phyloP scores from a whole-genome alignment of 106 monocot species.

The Acorus gramineus region DNA sequence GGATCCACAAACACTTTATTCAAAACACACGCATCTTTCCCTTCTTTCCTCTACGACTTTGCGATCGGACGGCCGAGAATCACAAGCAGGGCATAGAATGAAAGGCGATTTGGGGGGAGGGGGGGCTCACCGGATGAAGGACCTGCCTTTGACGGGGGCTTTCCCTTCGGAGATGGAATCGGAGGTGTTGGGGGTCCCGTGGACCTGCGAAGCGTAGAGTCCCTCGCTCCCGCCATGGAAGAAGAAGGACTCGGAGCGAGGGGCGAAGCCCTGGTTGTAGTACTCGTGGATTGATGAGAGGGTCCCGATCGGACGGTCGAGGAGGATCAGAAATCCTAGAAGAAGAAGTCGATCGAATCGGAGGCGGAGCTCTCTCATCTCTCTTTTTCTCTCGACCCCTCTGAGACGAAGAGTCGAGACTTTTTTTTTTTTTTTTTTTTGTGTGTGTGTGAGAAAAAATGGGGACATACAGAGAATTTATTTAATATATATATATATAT shows the following conservation, averaged over 20 bases:
- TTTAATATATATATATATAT: no score
- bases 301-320: conserved; percentile 5
- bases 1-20: no score
- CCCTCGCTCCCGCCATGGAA: conserved; percentile 99
- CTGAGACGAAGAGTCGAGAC: no score
- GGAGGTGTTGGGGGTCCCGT: conserved; percentile 8
- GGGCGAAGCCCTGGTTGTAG: conserved; percentile 35
- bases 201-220: conserved; percentile 50
- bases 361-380: no score
- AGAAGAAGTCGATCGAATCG: neutral
- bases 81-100: neutral
- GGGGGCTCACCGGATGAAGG: conserved; percentile 59
- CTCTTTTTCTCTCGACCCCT: no score
- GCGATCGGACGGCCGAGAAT: neutral
- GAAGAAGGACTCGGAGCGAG: conserved; percentile 89
- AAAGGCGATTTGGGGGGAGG: neutral
- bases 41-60: neutral
- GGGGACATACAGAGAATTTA: no score
- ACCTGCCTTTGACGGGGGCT: neutral
- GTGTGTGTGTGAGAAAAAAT: no score
- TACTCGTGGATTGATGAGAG: conserved; percentile 83
- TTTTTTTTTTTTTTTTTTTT: no score
- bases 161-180: conserved; percentile 41
- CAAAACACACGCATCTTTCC: neutral
- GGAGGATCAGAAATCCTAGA: conserved; percentile 31